A percentile compares a stretch with the other conserved stretches of the same genome.
phyloP scores from a whole-genome alignment of 2,329 filamentous ascomycete genomes.

The Zarea fungicola region DNA sequence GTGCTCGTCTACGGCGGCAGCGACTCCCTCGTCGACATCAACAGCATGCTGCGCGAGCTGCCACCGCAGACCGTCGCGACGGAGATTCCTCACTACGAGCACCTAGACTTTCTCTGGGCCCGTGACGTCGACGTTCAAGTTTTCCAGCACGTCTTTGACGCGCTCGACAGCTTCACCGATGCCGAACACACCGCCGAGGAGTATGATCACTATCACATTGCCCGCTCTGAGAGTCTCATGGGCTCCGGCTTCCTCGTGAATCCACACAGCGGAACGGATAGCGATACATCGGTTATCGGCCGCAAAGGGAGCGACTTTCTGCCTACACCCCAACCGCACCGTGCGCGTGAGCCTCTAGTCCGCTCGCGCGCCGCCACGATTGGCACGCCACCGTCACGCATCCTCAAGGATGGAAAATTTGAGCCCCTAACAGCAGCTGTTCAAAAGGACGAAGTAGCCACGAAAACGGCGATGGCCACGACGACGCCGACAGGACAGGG shows the following conservation, averaged over 20 bases:
- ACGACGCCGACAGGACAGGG: too few species aligned
- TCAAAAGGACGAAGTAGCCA: too few species aligned
- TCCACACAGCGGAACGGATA: slow-evolving; percentile 29
- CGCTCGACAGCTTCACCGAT: slow-evolving; percentile 66
- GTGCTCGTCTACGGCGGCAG: slow-evolving; percentile 90
- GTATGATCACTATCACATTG: slow-evolving; percentile 52
- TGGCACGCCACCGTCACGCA: neutral
- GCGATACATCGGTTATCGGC: slow-evolving; percentile 30
- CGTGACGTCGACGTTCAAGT: slow-evolving; percentile 77
- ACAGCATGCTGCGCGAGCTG: slow-evolving; percentile 84
- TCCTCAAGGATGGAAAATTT: neutral
- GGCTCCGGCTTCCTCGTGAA: slow-evolving; percentile 28
- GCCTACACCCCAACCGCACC: slow-evolving; percentile 20
- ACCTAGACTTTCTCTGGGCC: slow-evolving; percentile 95
- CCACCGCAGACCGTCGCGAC: slow-evolving; percentile 79
- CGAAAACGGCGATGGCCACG: too few species aligned
- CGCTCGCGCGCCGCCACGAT: slow-evolving; percentile 11
- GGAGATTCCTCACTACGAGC: slow-evolving; percentile 88
- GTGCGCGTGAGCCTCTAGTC: slow-evolving; percentile 22
- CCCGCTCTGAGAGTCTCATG: slow-evolving; percentile 46
- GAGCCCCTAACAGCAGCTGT: neutral
- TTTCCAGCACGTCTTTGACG: slow-evolving; percentile 87
- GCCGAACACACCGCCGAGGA: slow-evolving; percentile 55
- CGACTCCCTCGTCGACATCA: slow-evolving; percentile 91
- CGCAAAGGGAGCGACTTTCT: slow-evolving; percentile 15